Evolutionary conservation across 805 yeast genomes (phyloP), one percentile per base, ranked within the genome.

Genomic region (Candida jianshihensis): DNA sequence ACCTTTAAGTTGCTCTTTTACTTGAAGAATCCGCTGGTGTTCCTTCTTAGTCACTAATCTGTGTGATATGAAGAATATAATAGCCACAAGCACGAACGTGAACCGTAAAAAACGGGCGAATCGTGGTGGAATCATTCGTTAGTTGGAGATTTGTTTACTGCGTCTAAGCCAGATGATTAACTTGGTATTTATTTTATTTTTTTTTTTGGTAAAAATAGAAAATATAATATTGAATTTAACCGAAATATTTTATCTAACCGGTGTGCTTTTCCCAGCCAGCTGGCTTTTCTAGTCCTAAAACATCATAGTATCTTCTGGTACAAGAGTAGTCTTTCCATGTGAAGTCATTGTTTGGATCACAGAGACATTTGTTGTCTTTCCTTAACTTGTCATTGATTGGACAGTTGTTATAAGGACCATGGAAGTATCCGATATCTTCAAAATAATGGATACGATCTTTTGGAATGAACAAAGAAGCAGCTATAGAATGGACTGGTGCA

Each of bases 401-500:
- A 71, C 94, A 84, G 60, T 78, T 77, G 53, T 73, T 64, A 74
- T 79, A 85, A 17, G 95, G 95, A 41, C 71, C 78, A 56, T 86
- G 96, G 64, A 56, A 82, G 61, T 87, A 86, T 35, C 95, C 95
- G 43, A 86, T 73, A 52, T 86, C 95, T 41, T 75, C 81, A 56
- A 88, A 88, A 69, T 81, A 77, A 54, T 87, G 95, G 34, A 87
- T 63, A 53, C 79, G 66, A 42, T 74, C 77, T 56, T 72, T 75
- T 37, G 82, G 76, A 58, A 85, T 56, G 64, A 87, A 83, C 46
- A 87, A 64, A 5, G 92, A 66, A 16, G 85, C 95, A 22, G 92
- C 96, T 51, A 86, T 78, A 6, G 94, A 82, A 60, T 86, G 96
- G 34, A 86, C 81, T 25, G 96, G 96, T 19, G 95, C 95, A 60